Percentiles rank a stretch among this genome's conserved stretches.
Conservation (phyloP, 2,329 filamentous ascomycete genomes). For the Blastomyces emzantsi region DNA sequence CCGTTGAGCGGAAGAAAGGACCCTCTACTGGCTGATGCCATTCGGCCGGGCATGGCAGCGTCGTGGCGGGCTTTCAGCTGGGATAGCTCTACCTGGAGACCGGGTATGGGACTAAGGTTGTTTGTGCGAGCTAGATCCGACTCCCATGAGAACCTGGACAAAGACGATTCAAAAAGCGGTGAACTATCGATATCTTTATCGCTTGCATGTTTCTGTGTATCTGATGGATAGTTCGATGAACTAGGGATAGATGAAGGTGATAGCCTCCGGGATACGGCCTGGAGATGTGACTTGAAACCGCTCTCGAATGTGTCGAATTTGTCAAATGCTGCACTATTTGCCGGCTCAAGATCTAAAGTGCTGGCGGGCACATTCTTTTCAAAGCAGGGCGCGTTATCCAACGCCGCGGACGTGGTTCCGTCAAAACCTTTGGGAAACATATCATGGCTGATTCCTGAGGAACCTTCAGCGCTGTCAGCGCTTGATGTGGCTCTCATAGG, state of each 20-base stretch:
- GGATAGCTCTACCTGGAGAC: not conserved
- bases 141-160: not conserved
- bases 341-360: not conserved
- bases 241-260: not conserved
- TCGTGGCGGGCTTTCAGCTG: not conserved
- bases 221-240: not conserved
- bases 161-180: not conserved
- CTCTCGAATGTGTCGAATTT: not conserved
- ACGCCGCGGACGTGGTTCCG: not conserved
- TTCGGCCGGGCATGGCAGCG: not conserved
- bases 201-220: not conserved
- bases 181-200: not conserved
- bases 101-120: not conserved
- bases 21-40: not conserved
- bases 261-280: not conserved
- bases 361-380: not conserved
- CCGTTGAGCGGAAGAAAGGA: not conserved
- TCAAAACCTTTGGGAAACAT: conserved; percentile 1
- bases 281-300: not conserved
- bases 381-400: not conserved
- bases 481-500: conserved; percentile 9
- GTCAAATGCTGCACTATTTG: not conserved
- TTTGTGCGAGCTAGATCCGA: not conserved
- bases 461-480: conserved; percentile 8
- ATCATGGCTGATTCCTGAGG: conserved; percentile 8